phyloP scores from a whole-genome alignment of 2,329 filamentous ascomycete genomes.

The Botrytis galanthina region DNA sequence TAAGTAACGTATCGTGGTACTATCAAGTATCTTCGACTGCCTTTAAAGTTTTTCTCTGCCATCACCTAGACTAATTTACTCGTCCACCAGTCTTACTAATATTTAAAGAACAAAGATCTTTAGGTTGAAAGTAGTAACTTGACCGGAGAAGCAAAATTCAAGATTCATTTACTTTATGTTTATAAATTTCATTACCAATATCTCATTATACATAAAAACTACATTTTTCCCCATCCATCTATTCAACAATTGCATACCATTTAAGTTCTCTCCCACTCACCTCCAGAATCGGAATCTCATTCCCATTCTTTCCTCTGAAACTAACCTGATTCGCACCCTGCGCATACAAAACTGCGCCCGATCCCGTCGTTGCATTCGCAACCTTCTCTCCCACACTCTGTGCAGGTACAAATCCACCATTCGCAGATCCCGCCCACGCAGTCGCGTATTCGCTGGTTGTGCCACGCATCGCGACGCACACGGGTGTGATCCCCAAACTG shows the following conservation, averaged over 20 bases:
- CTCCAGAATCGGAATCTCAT: background rate
- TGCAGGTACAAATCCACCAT: conserved; percentile 12
- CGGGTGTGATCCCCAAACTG: conserved; percentile 23
- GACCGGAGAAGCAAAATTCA: background rate
- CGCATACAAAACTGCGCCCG: conserved; percentile 27
- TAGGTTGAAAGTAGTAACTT: background rate
- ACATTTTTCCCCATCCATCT: background rate
- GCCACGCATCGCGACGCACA: conserved; percentile 24
- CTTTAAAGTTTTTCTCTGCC: background rate
- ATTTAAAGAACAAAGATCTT: background rate
- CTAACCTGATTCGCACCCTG: conserved; percentile 22
- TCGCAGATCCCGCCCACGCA: background rate
- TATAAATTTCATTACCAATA: background rate
- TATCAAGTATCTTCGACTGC: background rate
- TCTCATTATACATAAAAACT: background rate
- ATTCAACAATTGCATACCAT: conserved; percentile 11
- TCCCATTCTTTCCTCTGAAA: conserved; percentile 1
- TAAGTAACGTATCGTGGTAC: background rate
- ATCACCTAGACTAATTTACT: background rate
- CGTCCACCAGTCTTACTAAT: background rate
- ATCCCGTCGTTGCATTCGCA: background rate
- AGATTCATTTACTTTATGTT: background rate
- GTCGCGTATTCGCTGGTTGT: background rate
- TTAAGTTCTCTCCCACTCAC: background rate
- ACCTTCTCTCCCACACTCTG: background rate